Evolutionary conservation across 306 rosid genomes (phyloP).

Genomic region (Neltuma alba): DNA sequence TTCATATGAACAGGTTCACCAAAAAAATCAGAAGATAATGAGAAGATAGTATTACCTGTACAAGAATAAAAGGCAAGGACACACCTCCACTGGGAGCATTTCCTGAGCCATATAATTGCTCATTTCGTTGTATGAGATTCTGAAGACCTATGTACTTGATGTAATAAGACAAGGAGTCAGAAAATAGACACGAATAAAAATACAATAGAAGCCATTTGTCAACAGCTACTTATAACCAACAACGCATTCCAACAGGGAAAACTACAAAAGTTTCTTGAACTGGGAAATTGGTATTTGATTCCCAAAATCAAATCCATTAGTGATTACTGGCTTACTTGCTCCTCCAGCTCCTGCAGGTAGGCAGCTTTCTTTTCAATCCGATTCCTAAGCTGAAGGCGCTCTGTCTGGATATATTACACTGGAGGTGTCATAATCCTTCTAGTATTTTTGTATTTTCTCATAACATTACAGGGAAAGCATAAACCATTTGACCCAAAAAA

Average conservation of each 20-base stretch:
- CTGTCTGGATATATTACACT: slow-evolving; percentile 62
- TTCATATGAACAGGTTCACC: slow-evolving; percentile 14
- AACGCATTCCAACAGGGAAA: slow-evolving; percentile 24
- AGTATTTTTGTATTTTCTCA: slow-evolving; percentile 15
- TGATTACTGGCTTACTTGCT: slow-evolving; percentile 58
- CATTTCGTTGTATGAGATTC: slow-evolving; percentile 86
- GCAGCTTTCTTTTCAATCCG: slow-evolving; percentile 90
- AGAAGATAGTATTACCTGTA: slow-evolving; percentile 67
- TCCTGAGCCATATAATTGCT: slow-evolving; percentile 79
- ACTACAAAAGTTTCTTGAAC: slow-evolving; percentile 6
- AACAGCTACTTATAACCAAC: not conserved
- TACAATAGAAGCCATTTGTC: slow-evolving; percentile 3
- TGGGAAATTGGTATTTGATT: slow-evolving; percentile 15
- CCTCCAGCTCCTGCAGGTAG: slow-evolving; percentile 93
- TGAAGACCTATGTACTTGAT: slow-evolving; percentile 86
- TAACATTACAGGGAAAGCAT: slow-evolving; percentile 19
- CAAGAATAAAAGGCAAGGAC: slow-evolving; percentile 91
- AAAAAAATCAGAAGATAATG: slow-evolving; percentile 17
- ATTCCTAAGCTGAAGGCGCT: slow-evolving; percentile 69
- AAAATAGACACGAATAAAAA: slow-evolving; percentile 18
- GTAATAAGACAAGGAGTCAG: slow-evolving; percentile 45
- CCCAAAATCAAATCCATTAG: slow-evolving; percentile 21
- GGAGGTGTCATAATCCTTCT: slow-evolving; percentile 24
- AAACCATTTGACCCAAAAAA: not conserved
- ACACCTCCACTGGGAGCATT: slow-evolving; percentile 94